phyloP scores from a whole-genome alignment of 2,329 filamentous ascomycete genomes.

The Nemania sp. region DNA sequence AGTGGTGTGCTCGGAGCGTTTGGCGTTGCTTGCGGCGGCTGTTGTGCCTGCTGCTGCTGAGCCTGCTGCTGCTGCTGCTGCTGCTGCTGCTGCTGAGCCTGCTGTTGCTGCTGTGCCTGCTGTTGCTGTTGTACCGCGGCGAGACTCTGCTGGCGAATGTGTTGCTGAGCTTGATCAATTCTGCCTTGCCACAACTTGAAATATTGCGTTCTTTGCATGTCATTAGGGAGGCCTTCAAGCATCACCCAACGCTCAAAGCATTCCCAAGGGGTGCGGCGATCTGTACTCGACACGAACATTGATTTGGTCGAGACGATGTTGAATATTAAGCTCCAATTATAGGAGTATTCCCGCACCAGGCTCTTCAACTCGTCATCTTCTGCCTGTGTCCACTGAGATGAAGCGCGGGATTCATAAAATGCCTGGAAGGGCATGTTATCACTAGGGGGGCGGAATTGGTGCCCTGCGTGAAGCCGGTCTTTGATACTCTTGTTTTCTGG shows the following conservation, averaged over 20 bases:
- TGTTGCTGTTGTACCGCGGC: constrained; percentile 46
- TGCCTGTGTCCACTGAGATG: constrained; percentile 87
- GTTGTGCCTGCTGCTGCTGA: constrained; percentile 35
- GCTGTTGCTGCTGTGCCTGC: constrained; percentile 35
- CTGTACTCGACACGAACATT: constrained; percentile 78
- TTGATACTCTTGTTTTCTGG: constrained; percentile 87
- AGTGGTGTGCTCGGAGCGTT: constrained; percentile 51
- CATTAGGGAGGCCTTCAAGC: constrained; percentile 84
- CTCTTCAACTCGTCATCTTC: constrained; percentile 89
- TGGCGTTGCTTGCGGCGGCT: constrained; percentile 41
- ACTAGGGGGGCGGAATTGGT: constrained; percentile 90
- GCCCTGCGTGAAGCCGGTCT: constrained; percentile 85
- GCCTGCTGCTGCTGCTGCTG: constrained; percentile 41
- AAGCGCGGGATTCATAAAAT: constrained; percentile 85
- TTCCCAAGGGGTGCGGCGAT: constrained; percentile 94
- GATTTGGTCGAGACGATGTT: constrained; percentile 76
- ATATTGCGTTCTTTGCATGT: constrained; percentile 95
- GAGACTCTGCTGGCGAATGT: constrained; percentile 58
- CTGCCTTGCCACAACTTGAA: constrained; percentile 73
- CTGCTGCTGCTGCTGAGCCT: constrained; percentile 42
- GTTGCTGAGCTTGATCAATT: constrained; percentile 62
- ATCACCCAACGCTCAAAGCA: constrained; percentile 97
- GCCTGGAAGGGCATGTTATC: constrained; percentile 87
- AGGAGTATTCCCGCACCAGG: constrained; percentile 88
- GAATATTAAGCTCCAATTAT: constrained; percentile 96